phyloP scores from a whole-genome alignment of 768 basidiomycete genomes.

The Pleurotus sapidus region DNA sequence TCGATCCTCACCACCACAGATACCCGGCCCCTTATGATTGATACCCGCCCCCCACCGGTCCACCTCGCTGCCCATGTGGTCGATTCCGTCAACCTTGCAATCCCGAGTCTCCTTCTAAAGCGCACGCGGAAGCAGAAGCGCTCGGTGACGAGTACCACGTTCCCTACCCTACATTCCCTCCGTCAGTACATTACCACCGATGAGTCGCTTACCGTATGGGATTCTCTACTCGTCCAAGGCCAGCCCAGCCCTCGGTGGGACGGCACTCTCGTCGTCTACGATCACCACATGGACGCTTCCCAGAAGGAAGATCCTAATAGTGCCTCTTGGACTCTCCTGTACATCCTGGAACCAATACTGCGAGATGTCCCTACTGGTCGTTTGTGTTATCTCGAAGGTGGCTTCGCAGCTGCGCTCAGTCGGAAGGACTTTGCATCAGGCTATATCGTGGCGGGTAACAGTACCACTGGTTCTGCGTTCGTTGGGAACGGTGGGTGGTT shows the following conservation, averaged over 20 bases:
- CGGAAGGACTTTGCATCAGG: background rate
- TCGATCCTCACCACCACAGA: slow-evolving; percentile 46
- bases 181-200: slow-evolving; percentile 84
- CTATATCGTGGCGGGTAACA: background rate
- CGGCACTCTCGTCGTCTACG: slow-evolving; percentile 73
- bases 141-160: slow-evolving; percentile 41
- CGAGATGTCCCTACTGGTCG: slow-evolving; percentile 34
- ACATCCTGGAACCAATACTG: slow-evolving; percentile 59
- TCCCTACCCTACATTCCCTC: slow-evolving; percentile 65
- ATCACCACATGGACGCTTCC: slow-evolving; percentile 72
- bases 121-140: slow-evolving; percentile 61
- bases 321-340: slow-evolving; percentile 71
- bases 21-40: slow-evolving; percentile 68
- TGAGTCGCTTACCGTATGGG: slow-evolving; percentile 70
- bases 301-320: slow-evolving; percentile 53
- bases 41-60: slow-evolving; percentile 70
- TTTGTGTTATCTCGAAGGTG: slow-evolving; percentile 72
- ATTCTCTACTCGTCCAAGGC: slow-evolving; percentile 46
- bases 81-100: slow-evolving; percentile 78
- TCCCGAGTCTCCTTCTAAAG: slow-evolving; percentile 89
- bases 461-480: background rate
- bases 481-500: background rate
- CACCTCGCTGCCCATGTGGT: slow-evolving; percentile 65
- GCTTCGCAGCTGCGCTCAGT: slow-evolving; percentile 52
- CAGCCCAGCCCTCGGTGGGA: slow-evolving; percentile 49